Evolutionary conservation across 2,329 filamentous ascomycete genomes (phyloP), one percentile per base, ranked within the genome.

Genomic region (Trichoderma sp.): DNA sequence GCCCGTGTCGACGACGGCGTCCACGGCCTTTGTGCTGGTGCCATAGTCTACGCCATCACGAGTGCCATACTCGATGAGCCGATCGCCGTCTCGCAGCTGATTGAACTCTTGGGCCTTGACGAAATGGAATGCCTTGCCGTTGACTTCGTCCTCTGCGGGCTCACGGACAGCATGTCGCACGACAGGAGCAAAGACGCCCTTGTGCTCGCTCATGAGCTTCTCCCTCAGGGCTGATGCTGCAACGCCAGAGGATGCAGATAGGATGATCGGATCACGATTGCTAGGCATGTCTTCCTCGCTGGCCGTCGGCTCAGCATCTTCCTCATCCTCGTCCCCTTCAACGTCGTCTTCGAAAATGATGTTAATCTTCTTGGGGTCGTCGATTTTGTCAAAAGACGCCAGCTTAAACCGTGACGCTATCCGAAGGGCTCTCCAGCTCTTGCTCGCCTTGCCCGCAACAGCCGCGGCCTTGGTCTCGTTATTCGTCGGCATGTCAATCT

Each of bases 381-480:
- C 94, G 62, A 97, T 92, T 80, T 92, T 93, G 81, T 98, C 95
- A 80, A 98, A 96, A 24, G 90, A 84, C 58, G 89, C 87, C 75
- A 98, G 87, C 76, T 92, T 92, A 71, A 86, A 90, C 74, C 89
- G 90, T 71, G 92, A 90, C 11, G 94, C 92, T 74, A 97, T 88
- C 67, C 96, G 90, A 74, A 99, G 84, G 6, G 94, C 93, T 76
- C 95, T 89, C 96, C 96, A 99, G 71, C 90, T 92, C 81, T 97
- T 95, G 83, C 94, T 97, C 24, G 91, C 90, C 80, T 97, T 97
- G 70, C 90, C 87, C 74, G 93, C 92, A 8, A 90, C 80, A 24
- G 89, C 86, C 14, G 82, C 81, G 0, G 83, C 82, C 74, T 87
- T 88, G 66, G 88, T 86, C 71, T 87, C 82, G 81, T 88, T 83